Base-by-base conservation (phyloP, 306 rosid genomes). In the Erythrophleum fordii region DNA sequence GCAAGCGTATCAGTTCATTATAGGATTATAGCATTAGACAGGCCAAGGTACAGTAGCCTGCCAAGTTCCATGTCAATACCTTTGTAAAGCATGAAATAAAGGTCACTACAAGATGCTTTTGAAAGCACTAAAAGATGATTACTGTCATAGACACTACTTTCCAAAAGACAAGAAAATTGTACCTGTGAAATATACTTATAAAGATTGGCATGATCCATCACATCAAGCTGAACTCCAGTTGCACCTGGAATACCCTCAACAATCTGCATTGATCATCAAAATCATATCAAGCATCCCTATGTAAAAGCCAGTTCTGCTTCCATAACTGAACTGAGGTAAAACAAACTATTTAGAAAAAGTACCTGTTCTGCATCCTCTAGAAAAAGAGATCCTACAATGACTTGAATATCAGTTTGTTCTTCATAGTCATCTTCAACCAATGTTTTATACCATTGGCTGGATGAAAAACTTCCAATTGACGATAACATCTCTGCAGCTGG, bases 281-380 rank as follows among this genome's bases (percentile, higher is more conserved):
- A 75, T 88, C 79, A 88, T 68, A 59, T 83, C 71, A 66, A 55
- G 77, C 29, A 42, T 67, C 77, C 77, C 23, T 28, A 51, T 28
- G 13, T 6, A 48, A 71, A 82, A 58, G n/a, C 66, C 34, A 41
- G 64, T 28, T 80, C 72, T 77, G 23, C 90, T 81, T 77, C 82
- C 68, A 68, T 11, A 11, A 69, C 49, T 69, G 64, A 77, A 81
- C 59, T 59, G 28, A 68, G 25, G 73, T 17, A 18, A 42, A 68
- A 83, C 67, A 77, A 74, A 67, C 61, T 73, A 77, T 65, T 65
- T 44, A 72, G 79, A 85, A 45, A 20, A 72, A 68, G 8, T 83
- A 95, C 99, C 94, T 91, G 91, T 81, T 95, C 94, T 11, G 97
- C 99, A 81, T 95, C 99, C 86, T 87, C 82, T 39, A 91, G 87